Evolutionary conservation across 805 yeast species (phyloP).

Genomic region (Kregervanrija fluxuum): DNA sequence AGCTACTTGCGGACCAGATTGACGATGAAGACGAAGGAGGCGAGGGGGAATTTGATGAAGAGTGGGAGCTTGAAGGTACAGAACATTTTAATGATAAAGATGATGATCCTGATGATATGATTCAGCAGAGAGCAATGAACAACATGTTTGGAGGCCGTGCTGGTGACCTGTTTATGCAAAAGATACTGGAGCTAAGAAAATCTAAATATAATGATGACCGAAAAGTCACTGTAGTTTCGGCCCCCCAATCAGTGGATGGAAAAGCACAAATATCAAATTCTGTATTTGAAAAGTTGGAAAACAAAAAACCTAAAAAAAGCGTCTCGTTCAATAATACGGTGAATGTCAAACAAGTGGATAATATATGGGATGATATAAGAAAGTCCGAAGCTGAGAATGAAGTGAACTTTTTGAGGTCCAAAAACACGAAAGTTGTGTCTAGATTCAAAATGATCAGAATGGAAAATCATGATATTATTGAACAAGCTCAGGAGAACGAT

Average conservation of each 20-base stretch:
- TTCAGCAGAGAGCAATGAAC: constrained; percentile 3
- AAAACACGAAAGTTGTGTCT: constrained; percentile 11
- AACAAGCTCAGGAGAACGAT: background rate
- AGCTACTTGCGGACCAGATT: constrained; percentile 40
- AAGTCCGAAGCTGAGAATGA: constrained; percentile 21
- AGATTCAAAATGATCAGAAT: constrained; percentile 14
- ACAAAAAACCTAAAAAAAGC: constrained; percentile 29
- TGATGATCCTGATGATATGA: constrained; percentile 11
- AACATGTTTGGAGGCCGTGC: constrained; percentile 23
- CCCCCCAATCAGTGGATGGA: too few species aligned
- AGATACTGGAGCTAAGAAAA: constrained; percentile 27
- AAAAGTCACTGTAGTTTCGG: too few species aligned
- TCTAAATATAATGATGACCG: constrained; percentile 10
- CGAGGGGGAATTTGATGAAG: constrained; percentile 9
- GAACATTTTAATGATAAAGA: constrained; percentile 2
- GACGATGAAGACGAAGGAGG: constrained; percentile 22
- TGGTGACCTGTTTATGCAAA: constrained; percentile 34
- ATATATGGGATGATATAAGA: constrained; percentile 40
- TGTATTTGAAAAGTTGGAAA: too few species aligned
- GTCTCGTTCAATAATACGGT: constrained; percentile 48
- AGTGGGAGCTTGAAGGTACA: constrained; percentile 1
- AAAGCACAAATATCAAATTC: too few species aligned
- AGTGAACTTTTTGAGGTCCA: constrained; percentile 7
- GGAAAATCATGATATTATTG: constrained; percentile 3
- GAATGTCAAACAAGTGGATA: constrained; percentile 54